phyloP scores from a whole-genome alignment of 192 early-diverging fungal species.

The Mortierella antarctica region DNA sequence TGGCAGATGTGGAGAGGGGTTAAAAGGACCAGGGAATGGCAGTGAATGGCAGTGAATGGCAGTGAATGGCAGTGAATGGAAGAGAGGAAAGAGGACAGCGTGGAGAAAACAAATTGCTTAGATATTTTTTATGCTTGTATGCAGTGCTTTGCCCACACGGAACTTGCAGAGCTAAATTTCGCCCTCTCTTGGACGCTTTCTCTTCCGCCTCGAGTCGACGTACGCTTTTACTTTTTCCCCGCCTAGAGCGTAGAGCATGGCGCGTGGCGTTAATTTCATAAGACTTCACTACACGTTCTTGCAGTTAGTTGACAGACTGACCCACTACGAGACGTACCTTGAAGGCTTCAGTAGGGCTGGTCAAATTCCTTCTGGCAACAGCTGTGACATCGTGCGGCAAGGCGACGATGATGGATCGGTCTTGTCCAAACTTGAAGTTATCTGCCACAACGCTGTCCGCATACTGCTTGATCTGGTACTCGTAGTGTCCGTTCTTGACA shows the following conservation, averaged over 20 bases:
- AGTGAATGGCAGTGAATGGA: background rate
- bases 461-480: constrained; percentile 93
- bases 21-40: too few species aligned
- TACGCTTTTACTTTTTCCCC: too few species aligned
- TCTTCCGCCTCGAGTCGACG: too few species aligned
- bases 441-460: constrained; percentile 86
- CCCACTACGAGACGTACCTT: constrained; percentile 4
- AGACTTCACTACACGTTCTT: background rate
- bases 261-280: too few species aligned
- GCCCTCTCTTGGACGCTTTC: too few species aligned
- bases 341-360: constrained; percentile 17
- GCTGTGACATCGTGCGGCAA: constrained; percentile 55
- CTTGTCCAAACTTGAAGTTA: constrained; percentile 89
- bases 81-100: too few species aligned
- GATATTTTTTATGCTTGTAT: too few species aligned
- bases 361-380: constrained; percentile 21
- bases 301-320: background rate
- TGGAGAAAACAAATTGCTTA: too few species aligned
- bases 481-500: constrained; percentile 81
- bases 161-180: too few species aligned
- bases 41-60: too few species aligned
- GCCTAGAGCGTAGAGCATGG: too few species aligned
- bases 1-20: background rate
- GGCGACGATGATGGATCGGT: constrained; percentile 88
- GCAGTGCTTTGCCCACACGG: too few species aligned